These are phyloP conservation scores for Yamadazyma diddensiae DNA, from an alignment of 1,139 yeast species.

Conservation along the genomic window DNA sequence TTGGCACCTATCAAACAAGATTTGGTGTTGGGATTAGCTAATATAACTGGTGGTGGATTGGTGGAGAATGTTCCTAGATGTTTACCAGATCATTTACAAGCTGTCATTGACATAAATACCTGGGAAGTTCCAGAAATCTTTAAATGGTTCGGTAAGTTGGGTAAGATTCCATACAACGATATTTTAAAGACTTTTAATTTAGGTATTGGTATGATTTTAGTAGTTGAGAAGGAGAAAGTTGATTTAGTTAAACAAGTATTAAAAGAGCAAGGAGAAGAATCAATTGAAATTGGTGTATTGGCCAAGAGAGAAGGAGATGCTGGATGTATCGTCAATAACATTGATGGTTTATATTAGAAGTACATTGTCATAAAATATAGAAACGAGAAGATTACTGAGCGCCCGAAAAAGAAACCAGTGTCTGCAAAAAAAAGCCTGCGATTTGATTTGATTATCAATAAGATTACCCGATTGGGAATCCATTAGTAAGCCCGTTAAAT, in stretches of 20 bases:
- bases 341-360: conserved; percentile 53
- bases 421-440: too few relatives aligned
- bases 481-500: too few relatives aligned
- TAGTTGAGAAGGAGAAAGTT: conserved; percentile 67
- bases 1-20: conserved; percentile 69
- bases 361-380: not conserved
- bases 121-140: conserved; percentile 90
- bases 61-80: conserved; percentile 97
- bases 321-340: conserved; percentile 67
- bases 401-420: too few relatives aligned
- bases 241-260: conserved; percentile 54
- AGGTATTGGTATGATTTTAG: conserved; percentile 96
- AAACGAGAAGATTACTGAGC: too few relatives aligned
- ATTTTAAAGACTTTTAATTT: conserved; percentile 87
- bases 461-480: too few relatives aligned
- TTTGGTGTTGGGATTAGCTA: conserved; percentile 83
- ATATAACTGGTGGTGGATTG: conserved; percentile 97
- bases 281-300: conserved; percentile 75
- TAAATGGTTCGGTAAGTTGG: conserved; percentile 91
- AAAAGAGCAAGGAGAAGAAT: conserved; percentile 67
- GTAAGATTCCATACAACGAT: conserved; percentile 83
- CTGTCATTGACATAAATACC: conserved; percentile 69
- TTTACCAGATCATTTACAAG: conserved; percentile 75
- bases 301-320: conserved; percentile 50
- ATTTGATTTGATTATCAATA: too few relatives aligned